These are phyloP conservation scores for Aspergillus viridinutans DNA, from an alignment of 2,329 filamentous ascomycete species.

Conservation along the genomic window DNA sequence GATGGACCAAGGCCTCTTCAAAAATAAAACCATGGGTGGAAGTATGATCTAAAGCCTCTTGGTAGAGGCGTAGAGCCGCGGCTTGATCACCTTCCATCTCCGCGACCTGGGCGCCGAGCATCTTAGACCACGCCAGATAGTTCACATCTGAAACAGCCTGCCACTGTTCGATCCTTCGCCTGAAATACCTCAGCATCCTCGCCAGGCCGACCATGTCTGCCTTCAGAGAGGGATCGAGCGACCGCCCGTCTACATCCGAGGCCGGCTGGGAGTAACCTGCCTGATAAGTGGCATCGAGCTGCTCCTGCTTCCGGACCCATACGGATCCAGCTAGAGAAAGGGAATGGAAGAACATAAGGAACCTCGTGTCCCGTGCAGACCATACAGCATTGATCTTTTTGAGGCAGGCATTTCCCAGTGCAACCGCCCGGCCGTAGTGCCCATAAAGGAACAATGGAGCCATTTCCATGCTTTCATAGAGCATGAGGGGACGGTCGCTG, in stretches of 20 bases:
- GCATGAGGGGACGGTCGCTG: conserved; percentile 49
- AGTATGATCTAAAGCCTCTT: no score
- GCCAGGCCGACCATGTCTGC: no score
- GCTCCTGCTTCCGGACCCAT: no score
- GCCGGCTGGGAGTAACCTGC: no score
- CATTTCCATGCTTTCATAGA: conserved; percentile 51
- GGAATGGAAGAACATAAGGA: conserved; percentile 7
- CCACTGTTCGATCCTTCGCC: background rate
- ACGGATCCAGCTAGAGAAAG: no score
- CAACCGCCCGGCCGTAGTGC: conserved; percentile 42
- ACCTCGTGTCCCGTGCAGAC: conserved; percentile 42
- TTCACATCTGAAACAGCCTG: conserved; percentile 1
- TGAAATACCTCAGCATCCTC: no score
- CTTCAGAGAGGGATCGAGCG: no score
- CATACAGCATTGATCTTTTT: conserved; percentile 41
- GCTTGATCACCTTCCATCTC: background rate
- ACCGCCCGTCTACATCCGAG: no score
- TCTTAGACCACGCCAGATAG: conserved; percentile 4
- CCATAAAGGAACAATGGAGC: conserved; percentile 45
- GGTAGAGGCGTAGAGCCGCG: no score
- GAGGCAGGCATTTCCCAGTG: conserved; percentile 40
- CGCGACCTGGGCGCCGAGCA: conserved; percentile 1
- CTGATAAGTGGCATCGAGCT: no score
- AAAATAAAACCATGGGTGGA: no score
- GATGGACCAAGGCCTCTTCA: no score